phyloP scores from a whole-genome alignment of 1,284 basidiomycete genomes.

The Stygiomarasmius scandens region DNA sequence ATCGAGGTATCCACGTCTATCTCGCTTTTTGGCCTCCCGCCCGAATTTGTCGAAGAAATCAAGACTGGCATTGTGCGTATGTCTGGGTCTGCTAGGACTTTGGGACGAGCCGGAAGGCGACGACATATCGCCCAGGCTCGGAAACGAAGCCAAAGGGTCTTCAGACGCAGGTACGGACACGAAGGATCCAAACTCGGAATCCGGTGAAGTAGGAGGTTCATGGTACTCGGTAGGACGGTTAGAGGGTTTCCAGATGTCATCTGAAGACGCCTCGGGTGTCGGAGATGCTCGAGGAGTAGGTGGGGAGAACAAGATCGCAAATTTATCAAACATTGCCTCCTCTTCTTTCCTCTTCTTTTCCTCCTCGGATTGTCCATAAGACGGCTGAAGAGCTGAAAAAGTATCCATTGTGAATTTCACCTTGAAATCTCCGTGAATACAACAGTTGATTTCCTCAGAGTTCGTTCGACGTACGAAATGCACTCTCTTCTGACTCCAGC shows the following conservation, averaged over 20 bases:
- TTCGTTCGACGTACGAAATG: not conserved
- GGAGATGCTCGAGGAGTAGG: conserved; percentile 45
- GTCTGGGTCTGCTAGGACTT: not conserved
- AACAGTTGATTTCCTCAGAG: not conserved
- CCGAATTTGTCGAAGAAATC: conserved; percentile 64
- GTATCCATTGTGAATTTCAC: not conserved
- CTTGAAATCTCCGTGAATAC: not conserved
- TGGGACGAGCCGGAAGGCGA: not conserved
- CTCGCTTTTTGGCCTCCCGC: conserved; percentile 56
- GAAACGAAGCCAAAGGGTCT: conserved; percentile 50
- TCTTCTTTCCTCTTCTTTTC: not conserved
- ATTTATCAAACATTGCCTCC: conserved; percentile 36
- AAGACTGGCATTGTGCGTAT: conserved; percentile 31
- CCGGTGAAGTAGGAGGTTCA: conserved; percentile 23
- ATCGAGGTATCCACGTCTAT: conserved; percentile 55
- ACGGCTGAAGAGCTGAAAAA: not conserved
- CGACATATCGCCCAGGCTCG: not conserved
- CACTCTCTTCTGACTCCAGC: too few species aligned
- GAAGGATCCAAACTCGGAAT: conserved; percentile 70
- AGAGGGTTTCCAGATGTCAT: conserved; percentile 9
- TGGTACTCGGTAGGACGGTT: conserved; percentile 14
- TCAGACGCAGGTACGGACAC: conserved; percentile 62
- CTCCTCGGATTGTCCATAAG: not conserved
- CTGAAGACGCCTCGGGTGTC: conserved; percentile 17
- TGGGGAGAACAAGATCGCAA: conserved; percentile 44